Base-by-base conservation (phyloP, 345 rosid genomes). In the Citrus maxima region DNA sequence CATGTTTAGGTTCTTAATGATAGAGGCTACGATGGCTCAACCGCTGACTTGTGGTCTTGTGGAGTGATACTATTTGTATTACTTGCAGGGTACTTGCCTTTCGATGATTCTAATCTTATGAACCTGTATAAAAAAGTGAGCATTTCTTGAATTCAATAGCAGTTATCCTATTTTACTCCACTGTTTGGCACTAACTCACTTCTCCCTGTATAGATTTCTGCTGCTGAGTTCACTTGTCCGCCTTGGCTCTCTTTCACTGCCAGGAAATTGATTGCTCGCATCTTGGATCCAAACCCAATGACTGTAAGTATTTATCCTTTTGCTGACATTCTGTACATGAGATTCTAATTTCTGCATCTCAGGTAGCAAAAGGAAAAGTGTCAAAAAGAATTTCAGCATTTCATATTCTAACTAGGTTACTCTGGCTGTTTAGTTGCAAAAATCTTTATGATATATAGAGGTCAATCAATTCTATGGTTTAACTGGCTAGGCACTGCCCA, bases 11-110 rank as follows among this genome's bases (percentile, higher is more conserved):
- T 96, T 81, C 95, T 96, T 42, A 90, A 93, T 78, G 99, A 94
- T 77, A 83, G 91, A 89, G 98, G 99, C 76, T 96, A 96, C 7
- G 98, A 96, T 78, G 99, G 99, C 64, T 92, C 98, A 73, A 94
- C 95, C 1, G 99, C 99, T 7, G 99, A 96, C 77, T 71, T 96
- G 86, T 96, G 99, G 98, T 96, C 99, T 40, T 94, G 99, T 74
- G 99, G 98, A 77, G 99, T 96, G 76, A 88, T 96, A 80, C 98
- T 96, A 78, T 96, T 91, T 90, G 97, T 96, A 49, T 81, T 96
- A 88, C 95, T 96, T 77, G 98, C 98, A 74, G 98, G 99, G 80
- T 94, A 96, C 89, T 96, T 96, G 89, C 99, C 99, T 88, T 96
- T 96, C 21, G 99, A 96, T 84, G 99, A 96, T 88, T 79, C 97